Evolutionary conservation across 2,329 filamentous ascomycete genomes (phyloP).

Genomic region (Cephalotrichum gorgonifer): DNA sequence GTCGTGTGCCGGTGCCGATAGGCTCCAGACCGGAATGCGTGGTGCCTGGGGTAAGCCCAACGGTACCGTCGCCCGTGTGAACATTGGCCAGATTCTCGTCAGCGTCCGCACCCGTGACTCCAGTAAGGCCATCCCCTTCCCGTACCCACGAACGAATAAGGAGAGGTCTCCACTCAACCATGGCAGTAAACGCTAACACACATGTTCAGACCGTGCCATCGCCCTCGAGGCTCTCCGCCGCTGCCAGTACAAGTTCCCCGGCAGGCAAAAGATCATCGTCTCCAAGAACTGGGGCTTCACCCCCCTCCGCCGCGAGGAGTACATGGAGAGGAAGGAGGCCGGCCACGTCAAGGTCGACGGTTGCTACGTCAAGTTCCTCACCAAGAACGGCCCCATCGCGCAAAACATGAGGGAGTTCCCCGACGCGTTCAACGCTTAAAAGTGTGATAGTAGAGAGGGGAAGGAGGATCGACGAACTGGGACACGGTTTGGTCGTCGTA

Average conservation of each 20-base stretch:
- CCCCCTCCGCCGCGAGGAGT: conserved; percentile 93
- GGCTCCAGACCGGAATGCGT: conserved; percentile 99
- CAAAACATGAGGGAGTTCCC: conserved; percentile 93
- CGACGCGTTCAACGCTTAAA: conserved; percentile 65
- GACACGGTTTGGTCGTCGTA: conserved; percentile 4
- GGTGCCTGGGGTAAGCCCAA: conserved; percentile 99
- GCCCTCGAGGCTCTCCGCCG: conserved; percentile 98
- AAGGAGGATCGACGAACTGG: conserved; percentile 15
- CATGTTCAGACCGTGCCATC: conserved; percentile 61
- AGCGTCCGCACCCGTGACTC: conserved; percentile 94
- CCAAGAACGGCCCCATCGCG: conserved; percentile 78
- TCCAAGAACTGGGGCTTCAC: conserved; percentile 99
- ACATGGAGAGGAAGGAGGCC: conserved; percentile 87
- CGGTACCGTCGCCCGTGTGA: conserved; percentile 97
- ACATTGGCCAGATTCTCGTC: conserved; percentile 99
- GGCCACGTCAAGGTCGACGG: conserved; percentile 94
- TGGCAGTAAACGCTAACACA: not conserved
- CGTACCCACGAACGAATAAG: not conserved
- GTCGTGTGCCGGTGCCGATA: conserved; percentile 99
- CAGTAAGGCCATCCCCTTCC: conserved; percentile 43
- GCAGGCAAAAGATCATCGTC: conserved; percentile 99
- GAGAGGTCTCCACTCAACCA: too few species aligned
- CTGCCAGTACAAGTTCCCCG: conserved; percentile 99
- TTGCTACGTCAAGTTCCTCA: conserved; percentile 99
- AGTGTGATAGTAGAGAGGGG: conserved; percentile 12